Base-by-base conservation (phyloP, 176 grass and related monocot species). In the Lolium perenne region DNA sequence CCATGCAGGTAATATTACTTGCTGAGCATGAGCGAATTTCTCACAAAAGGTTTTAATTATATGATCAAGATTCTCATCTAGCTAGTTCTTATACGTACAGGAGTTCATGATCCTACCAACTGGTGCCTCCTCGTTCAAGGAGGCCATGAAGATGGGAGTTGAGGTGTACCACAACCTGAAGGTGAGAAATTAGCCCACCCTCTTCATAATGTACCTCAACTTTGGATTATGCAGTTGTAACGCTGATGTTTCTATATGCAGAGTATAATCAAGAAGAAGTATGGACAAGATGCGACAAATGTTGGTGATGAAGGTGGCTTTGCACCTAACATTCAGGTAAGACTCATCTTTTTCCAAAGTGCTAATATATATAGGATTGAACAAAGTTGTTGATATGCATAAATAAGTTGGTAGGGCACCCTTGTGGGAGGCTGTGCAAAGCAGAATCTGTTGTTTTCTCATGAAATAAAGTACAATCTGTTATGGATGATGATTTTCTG, bases 41-140 rank as follows among this genome's bases (percentile, higher is more conserved):
- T 71, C 7, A 23, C 0, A 18, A 3, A 62, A 85, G 59, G 8
- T 45, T 76, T 82, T 41, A 20, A 20, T 7, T 43, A 20, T 63
- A 58, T 77, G 51, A 35, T 35, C 32, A 35, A 4, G 45, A 16
- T 87, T 46, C 23, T 87, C 57, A 87, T 82, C 56, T 25, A 79
- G 80, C 41, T 86, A 38, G 32, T 35, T 35, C 32, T 17, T 66
- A 0, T 87, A 40, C 26, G 26, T 29, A 29, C 76, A 97, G 95
- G 95, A 98, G 77, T 98, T 98, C 63, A 98, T 98, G 95, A 98
- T 98, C 79, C 93, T 98, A 48, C 95, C 95, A 22, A 92, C 92
- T 71, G 95, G 95, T 18, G 95, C 95, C 46, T 67, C 93, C 51
- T 98, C 95, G 6, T 98, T 98, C 85, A 98, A 92, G 26, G 95